phyloP scores from a whole-genome alignment of 805 yeast genomes.

The Kodamaea leandrae region DNA sequence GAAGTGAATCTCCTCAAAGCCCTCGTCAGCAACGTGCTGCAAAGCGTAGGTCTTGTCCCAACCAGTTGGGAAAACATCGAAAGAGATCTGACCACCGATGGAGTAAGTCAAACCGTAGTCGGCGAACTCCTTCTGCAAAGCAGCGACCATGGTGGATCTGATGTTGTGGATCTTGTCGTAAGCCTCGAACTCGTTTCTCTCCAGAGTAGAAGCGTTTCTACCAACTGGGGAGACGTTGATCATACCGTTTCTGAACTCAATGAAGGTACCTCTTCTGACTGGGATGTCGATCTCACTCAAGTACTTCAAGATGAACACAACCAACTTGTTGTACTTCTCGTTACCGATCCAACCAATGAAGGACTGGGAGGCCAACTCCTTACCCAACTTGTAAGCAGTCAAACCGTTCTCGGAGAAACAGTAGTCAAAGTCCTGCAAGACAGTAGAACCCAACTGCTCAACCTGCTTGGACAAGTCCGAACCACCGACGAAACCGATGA shows the following conservation, averaged over 20 bases:
- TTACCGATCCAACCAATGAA: slow-evolving; percentile 96
- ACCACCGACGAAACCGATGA: slow-evolving; percentile 97
- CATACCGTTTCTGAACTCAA: slow-evolving; percentile 99
- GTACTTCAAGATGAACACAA: slow-evolving; percentile 80
- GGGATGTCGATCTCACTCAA: slow-evolving; percentile 86
- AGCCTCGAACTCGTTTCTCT: slow-evolving; percentile 88
- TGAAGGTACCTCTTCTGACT: slow-evolving; percentile 96
- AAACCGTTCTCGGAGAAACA: slow-evolving; percentile 97
- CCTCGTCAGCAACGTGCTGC: slow-evolving; percentile 84
- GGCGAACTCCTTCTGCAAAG: slow-evolving; percentile 78
- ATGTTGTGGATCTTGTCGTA: slow-evolving; percentile 77
- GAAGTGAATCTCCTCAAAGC: slow-evolving; percentile 88
- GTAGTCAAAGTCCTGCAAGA: slow-evolving; percentile 83
- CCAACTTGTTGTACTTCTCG: slow-evolving; percentile 86
- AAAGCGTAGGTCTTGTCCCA: slow-evolving; percentile 99
- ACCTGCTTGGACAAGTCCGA: slow-evolving; percentile 90
- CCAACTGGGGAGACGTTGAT: slow-evolving; percentile 98
- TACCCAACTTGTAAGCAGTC: slow-evolving; percentile 92
- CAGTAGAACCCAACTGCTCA: slow-evolving; percentile 86
- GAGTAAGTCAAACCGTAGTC: slow-evolving; percentile 90
- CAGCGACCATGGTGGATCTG: slow-evolving; percentile 81
- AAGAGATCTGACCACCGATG: slow-evolving; percentile 98
- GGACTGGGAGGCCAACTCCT: slow-evolving; percentile 86
- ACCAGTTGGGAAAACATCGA: slow-evolving; percentile 99
- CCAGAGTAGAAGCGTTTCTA: slow-evolving; percentile 92